These are phyloP conservation scores for Ammopiptanthus mongolicus DNA, from an alignment of 306 rosid species.

Conservation along the genomic window DNA sequence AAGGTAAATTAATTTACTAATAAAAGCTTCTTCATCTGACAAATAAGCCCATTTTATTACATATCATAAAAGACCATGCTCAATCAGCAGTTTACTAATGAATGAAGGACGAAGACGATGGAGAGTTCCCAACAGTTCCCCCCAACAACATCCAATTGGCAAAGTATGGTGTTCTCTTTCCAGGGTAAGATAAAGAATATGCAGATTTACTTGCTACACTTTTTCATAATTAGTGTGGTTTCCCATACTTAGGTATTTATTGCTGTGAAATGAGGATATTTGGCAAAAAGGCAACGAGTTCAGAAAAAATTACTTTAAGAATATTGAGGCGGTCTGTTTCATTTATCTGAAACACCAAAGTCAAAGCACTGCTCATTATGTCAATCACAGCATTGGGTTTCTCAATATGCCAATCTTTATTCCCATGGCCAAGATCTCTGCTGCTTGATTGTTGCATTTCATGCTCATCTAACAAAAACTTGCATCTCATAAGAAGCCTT, in stretches of 20 bases:
- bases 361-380: constrained; percentile 87
- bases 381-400: constrained; percentile 93
- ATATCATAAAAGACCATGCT: not conserved
- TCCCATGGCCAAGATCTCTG: constrained; percentile 39
- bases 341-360: constrained; percentile 72
- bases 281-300: constrained; percentile 19
- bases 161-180: not conserved
- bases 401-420: constrained; percentile 69
- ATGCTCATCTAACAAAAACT: constrained; percentile 84
- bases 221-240: not conserved
- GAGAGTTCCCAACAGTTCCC: not conserved
- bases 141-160: not conserved
- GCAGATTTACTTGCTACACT: not conserved
- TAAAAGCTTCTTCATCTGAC: not conserved
- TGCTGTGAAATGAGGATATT: not conserved
- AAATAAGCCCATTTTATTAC: constrained; percentile 2
- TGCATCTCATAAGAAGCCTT: constrained; percentile 94
- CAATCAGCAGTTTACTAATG: constrained; percentile 4
- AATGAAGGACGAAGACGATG: not conserved
- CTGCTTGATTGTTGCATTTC: constrained; percentile 52
- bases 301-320: constrained; percentile 63
- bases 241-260: not conserved
- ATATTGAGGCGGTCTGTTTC: constrained; percentile 94
- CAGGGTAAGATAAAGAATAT: constrained; percentile 4
- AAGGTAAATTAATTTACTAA: not conserved